Percentiles rank a stretch among this genome's conserved stretches.
Evolutionary conservation across 169 alveolate genomes (phyloP).

Genomic region (Hammondia hammondi): DNA sequence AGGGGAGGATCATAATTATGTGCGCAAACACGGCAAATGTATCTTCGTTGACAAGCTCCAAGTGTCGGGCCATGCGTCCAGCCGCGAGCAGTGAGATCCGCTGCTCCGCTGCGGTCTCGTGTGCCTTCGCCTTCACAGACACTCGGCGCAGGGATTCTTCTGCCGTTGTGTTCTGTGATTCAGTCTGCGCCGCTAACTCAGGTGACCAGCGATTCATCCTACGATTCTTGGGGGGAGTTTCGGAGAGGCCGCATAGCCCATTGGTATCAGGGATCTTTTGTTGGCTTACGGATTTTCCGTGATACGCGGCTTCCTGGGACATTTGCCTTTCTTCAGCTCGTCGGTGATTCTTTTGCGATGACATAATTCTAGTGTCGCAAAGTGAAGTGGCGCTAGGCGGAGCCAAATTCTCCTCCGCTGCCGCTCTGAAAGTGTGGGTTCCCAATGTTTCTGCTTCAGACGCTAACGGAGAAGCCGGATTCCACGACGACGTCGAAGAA

Average conservation of each 20-base stretch:
- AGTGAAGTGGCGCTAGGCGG: no score
- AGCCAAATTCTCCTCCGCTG: neutral
- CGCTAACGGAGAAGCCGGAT: neutral
- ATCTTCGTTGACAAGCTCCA: constrained; percentile 5
- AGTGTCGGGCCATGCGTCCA: neutral
- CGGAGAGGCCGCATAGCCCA: no score
- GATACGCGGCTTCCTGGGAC: no score
- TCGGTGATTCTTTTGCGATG: no score
- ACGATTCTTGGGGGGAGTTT: no score
- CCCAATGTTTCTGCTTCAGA: neutral
- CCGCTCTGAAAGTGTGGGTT: neutral
- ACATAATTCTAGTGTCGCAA: no score
- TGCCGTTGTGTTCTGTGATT: no score
- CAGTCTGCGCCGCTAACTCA: no score
- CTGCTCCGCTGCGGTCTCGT: neutral
- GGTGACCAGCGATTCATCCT: no score
- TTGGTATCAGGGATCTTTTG: no score
- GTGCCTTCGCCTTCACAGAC: neutral
- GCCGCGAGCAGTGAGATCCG: neutral
- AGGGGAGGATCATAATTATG: neutral
- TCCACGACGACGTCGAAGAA: neutral
- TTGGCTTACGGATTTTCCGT: no score
- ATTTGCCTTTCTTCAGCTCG: no score
- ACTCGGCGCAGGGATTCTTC: neutral
- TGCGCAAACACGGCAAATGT: neutral